Percentiles rank a stretch among this genome's conserved stretches.
These are phyloP conservation scores for Acer saccharum DNA, from an alignment of 345 rosid species.

Conservation along the genomic window DNA sequence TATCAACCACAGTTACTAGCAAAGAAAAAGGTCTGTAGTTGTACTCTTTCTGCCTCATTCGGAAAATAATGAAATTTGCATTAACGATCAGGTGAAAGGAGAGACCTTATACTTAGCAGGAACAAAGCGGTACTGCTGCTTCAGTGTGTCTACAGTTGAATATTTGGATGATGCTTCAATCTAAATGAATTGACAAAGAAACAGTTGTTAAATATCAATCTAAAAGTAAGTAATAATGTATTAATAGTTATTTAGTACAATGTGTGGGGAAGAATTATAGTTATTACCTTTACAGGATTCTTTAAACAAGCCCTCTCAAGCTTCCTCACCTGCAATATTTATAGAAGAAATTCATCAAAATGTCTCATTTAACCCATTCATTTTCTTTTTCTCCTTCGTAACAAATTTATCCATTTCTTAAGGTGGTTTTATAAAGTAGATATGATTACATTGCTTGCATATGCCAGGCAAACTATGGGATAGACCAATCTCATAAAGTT, in stretches of 20 bases:
- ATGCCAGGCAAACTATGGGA: too few relatives aligned
- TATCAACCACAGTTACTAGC: not conserved
- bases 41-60: not conserved
- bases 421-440: not conserved
- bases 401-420: not conserved
- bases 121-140: slow-evolving; percentile 76
- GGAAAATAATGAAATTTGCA: not conserved
- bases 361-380: slow-evolving; percentile 15
- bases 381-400: not conserved
- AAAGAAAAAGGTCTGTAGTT: not conserved
- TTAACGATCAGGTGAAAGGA: slow-evolving; percentile 10
- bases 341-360: slow-evolving; percentile 19
- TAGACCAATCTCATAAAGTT: not conserved
- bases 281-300: slow-evolving; percentile 86
- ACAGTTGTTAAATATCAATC: slow-evolving; percentile 14
- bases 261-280: not conserved
- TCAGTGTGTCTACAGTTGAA: slow-evolving; percentile 89
- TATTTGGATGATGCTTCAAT: slow-evolving; percentile 93
- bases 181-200: slow-evolving; percentile 38
- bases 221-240: not conserved
- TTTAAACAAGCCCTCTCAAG: slow-evolving; percentile 91
- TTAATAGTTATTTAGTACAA: too few relatives aligned
- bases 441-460: not conserved
- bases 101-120: slow-evolving; percentile 87
- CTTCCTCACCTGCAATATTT: slow-evolving; percentile 66